Evolutionary conservation across 768 basidiomycete genomes (phyloP), one percentile per base, ranked within the genome.

Genomic region (Cytidiella melzeri): DNA sequence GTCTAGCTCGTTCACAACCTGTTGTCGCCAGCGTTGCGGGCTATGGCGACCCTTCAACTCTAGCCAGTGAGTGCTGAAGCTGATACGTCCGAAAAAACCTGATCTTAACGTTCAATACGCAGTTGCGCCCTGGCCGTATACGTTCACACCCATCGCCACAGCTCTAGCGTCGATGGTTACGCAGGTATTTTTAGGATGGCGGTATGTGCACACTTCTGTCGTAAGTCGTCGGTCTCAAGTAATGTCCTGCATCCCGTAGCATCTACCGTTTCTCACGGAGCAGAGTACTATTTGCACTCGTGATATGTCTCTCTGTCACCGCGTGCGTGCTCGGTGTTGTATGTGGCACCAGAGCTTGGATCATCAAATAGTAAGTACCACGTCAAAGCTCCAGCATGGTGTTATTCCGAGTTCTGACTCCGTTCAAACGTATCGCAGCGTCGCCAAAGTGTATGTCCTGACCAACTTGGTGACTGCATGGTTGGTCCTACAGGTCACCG

Each of bases 71-170:
- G n/a, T n/a, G n/a, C n/a, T n/a, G n/a, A n/a, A n/a, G n/a, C n/a
- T n/a, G n/a, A n/a, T n/a, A n/a, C n/a, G n/a, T n/a, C n/a, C n/a
- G n/a, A n/a, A n/a, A n/a, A n/a, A n/a, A n/a, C n/a, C n/a, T n/a
- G n/a, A n/a, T n/a, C n/a, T n/a, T n/a, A n/a, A n/a, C n/a, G n/a
- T n/a, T n/a, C 24, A n/a, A 5, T 41, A 25, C 12, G 4, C 30
- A 56, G 55, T 54, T 13, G 55, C 52, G 4, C 37, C 54, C 1
- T 79, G 77, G 76, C 72, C 72, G 3, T 73, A 76, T 41, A 71
- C 73, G 2, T 75, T 79, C 48, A 79, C 76, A 0, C 73, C 77
- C 4, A 61, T 70, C 19, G 73, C 70, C 4, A 76, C 70, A 5
- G 63, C 73, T 1, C 57, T 75, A 5, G 69, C 74, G 15, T 77